Conservation (phyloP, 1,284 basidiomycete species). For the Porphyrellus sp. region DNA sequence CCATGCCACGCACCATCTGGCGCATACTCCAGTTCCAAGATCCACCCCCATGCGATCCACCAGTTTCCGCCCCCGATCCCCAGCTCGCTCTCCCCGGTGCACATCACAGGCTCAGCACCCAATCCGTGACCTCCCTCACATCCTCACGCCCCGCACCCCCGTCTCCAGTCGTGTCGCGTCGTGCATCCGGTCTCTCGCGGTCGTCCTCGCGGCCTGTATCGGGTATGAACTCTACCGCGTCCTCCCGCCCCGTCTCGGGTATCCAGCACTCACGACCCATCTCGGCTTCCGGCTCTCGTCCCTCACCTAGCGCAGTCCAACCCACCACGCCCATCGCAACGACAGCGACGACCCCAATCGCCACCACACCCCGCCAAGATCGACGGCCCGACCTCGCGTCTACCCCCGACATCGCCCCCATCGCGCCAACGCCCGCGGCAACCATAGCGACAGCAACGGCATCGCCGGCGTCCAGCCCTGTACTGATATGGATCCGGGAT, state of each 20-base stretch:
- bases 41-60: conserved; percentile 2
- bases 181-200: conserved; percentile 43
- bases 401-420: neutral
- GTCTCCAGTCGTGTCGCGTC: conserved; percentile 58
- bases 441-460: neutral
- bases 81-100: conserved; percentile 6
- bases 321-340: conserved; percentile 3
- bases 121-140: conserved; percentile 39
- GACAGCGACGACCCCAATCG: conserved; percentile 3
- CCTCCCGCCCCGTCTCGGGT: conserved; percentile 25
- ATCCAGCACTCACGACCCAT: conserved; percentile 3
- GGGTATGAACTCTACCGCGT: conserved; percentile 10
- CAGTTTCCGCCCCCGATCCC: conserved; percentile 11
- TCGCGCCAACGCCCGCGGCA: neutral
- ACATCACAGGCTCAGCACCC: conserved; percentile 21
- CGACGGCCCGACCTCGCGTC: neutral
- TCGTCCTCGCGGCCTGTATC: conserved; percentile 26
- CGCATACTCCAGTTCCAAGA: conserved; percentile 28
- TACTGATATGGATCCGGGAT: conserved; percentile 56
- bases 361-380: neutral
- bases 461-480: conserved; percentile 1
- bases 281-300: conserved; percentile 3
- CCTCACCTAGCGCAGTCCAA: conserved; percentile 1
- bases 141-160: conserved; percentile 64
- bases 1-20: conserved; percentile 27